Evolutionary conservation across 495 filamentous ascomycete species (phyloP).

Genomic region (Lentithecium fluviatile): DNA sequence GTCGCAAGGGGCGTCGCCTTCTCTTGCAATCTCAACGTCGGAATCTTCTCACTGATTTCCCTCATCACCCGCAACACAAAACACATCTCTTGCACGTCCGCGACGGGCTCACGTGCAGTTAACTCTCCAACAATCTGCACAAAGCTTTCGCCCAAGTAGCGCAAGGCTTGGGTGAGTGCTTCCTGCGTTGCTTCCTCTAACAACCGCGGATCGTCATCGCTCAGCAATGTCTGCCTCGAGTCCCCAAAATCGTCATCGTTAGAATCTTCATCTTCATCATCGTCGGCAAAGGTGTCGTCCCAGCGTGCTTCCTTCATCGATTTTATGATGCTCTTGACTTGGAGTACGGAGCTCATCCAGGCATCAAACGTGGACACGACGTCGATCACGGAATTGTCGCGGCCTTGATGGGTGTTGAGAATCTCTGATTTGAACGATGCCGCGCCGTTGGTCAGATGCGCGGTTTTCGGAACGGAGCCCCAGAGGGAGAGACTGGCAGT

Average conservation of each 20-base stretch:
- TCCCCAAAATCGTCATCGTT: conserved; percentile 50
- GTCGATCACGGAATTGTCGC: conserved; percentile 61
- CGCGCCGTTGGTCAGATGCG: conserved; percentile 58
- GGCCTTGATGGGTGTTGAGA: conserved; percentile 58
- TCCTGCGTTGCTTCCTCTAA: conserved; percentile 61
- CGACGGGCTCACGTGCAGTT: conserved; percentile 41
- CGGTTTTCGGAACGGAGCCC: conserved; percentile 49
- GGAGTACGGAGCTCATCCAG: conserved; percentile 66
- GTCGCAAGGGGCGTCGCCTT: conserved; percentile 3
- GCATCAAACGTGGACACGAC: conserved; percentile 60
- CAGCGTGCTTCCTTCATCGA: conserved; percentile 67
- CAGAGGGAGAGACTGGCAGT: conserved; percentile 45
- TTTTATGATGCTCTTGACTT: conserved; percentile 60
- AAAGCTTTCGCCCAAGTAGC: conserved; percentile 58
- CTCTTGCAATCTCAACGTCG: conserved; percentile 41
- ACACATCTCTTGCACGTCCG: conserved; percentile 52
- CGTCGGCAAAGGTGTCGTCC: conserved; percentile 73
- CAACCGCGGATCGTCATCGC: conserved; percentile 67
- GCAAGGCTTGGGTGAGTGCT: conserved; percentile 59
- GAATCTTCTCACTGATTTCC: conserved; percentile 67
- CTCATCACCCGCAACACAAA: conserved; percentile 76
- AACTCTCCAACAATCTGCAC: conserved; percentile 45
- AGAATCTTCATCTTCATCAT: conserved; percentile 66
- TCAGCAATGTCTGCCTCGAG: conserved; percentile 61
- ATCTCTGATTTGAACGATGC: conserved; percentile 54